phyloP scores from a whole-genome alignment of 2,329 filamentous ascomycete genomes.

The Hortaea werneckii region DNA sequence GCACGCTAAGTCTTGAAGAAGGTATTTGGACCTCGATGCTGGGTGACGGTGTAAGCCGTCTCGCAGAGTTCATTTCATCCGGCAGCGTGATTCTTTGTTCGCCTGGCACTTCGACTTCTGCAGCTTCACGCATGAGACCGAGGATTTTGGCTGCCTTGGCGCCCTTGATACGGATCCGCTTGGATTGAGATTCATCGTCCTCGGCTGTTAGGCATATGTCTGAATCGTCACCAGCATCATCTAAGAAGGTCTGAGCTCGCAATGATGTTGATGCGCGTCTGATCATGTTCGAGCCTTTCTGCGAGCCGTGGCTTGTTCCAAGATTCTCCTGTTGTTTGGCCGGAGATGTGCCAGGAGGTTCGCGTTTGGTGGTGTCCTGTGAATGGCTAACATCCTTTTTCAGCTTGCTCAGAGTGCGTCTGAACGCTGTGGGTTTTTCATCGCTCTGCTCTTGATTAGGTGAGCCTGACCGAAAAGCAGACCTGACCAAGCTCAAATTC shows the following conservation, averaged over 20 bases:
- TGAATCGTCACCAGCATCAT: not conserved
- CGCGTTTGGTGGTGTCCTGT: not conserved
- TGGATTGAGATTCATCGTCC: constrained; percentile 1
- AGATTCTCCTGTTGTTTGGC: not conserved
- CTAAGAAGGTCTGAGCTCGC: not conserved
- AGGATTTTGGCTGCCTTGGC: constrained; percentile 20
- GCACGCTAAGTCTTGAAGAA: not conserved
- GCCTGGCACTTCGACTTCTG: not conserved
- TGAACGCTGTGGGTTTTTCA: no score
- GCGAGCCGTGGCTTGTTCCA: not conserved
- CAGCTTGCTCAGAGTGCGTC: not conserved
- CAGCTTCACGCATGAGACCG: constrained; percentile 10
- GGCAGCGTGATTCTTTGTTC: constrained; percentile 2
- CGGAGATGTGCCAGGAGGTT: not conserved
- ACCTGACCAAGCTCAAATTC: not conserved
- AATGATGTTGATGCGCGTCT: not conserved
- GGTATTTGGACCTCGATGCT: not conserved
- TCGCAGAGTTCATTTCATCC: not conserved
- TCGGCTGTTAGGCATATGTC: not conserved
- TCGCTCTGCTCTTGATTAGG: not conserved
- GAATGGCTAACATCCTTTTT: not conserved
- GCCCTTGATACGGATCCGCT: constrained; percentile 14
- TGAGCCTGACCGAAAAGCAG: not conserved
- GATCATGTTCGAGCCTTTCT: not conserved
- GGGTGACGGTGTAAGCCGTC: not conserved